These are phyloP conservation scores for Leptographium lundbergii DNA, from an alignment of 2,329 filamentous ascomycete genomes.

Conservation along the genomic window DNA sequence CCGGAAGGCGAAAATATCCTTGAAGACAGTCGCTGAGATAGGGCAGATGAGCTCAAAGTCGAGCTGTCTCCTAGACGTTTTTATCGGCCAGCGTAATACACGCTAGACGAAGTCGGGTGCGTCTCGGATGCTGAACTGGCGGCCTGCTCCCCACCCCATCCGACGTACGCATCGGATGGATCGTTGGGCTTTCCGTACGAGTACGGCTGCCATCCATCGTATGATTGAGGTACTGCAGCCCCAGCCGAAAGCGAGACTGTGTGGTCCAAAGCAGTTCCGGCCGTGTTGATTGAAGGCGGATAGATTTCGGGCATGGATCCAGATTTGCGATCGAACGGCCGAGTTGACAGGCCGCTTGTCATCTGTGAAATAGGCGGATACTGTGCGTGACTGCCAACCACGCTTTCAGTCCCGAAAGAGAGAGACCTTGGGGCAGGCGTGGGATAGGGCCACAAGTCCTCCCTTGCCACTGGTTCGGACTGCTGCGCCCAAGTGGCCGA, in stretches of 20 bases:
- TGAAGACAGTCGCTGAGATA: background rate
- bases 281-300: conserved; percentile 23
- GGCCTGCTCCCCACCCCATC: conserved; percentile 19
- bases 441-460: conserved; percentile 33
- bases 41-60: too few relatives aligned
- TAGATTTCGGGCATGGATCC: conserved; percentile 30
- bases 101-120: conserved; percentile 12
- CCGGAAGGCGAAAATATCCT: too few relatives aligned
- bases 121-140: conserved; percentile 15
- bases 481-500: conserved; percentile 29
- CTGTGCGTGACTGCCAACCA: conserved; percentile 22
- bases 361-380: conserved; percentile 28
- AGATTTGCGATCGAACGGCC: conserved; percentile 32
- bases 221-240: conserved; percentile 16
- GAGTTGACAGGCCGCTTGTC: conserved; percentile 13
- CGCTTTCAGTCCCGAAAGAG: conserved; percentile 33
- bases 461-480: conserved; percentile 26
- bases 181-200: conserved; percentile 26
- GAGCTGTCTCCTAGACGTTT: background rate
- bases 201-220: conserved; percentile 16
- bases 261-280: conserved; percentile 22
- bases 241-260: conserved; percentile 26
- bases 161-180: conserved; percentile 22
- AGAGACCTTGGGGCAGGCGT: conserved; percentile 30
- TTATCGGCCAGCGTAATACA: conserved; percentile 23